Evolutionary conservation across 345 rosid species (phyloP), one percentile per base, ranked within the genome.

Genomic region (Moricandia moricandioides): DNA sequence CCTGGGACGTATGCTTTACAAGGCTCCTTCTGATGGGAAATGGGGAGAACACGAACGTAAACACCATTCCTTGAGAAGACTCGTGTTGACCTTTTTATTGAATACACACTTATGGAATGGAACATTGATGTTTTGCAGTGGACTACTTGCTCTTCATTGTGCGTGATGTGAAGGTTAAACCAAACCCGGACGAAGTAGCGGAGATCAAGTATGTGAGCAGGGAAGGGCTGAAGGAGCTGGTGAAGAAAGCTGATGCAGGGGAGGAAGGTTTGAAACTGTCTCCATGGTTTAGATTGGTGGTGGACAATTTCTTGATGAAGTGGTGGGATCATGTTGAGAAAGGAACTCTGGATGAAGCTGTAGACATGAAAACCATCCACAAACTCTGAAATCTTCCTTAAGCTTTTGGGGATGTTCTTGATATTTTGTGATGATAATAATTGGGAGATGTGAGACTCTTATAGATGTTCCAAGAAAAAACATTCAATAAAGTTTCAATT

Each of bases 41-140:
- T 96, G 99, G 99, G 99, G 99, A 67, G 99, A 96, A 82, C 99
- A 96, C 62, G 98, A 95, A 90, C 88, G 99, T 96, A 88, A 56
- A 14, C 1, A 27, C 10, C 39, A n/a, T 24, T 14, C 21, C 13
- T 26, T 4, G 7, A 77, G 7, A 77, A 2, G 59, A 56, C 24
- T 31, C 30, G 3, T 40, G 27, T 6, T 62, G 21, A 16, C 49
- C 52, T 7, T 57, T 57, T 8, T 47, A 9, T 43, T 16, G 26
- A n/a, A 56, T 57, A 37, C 63, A 59, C 37, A 56, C 6, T 45
- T 1, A 0, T 21, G 31, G 33, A 37, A 30, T 13, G 37, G 40
- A 59, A 30, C 64, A 7, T 30, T 59, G 24, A 59, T 30, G 37
- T 58, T 13, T 7, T 58, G 87, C 96, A 96, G 99, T 96, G 58